Percentiles rank a stretch among this genome's conserved stretches.
Evolutionary conservation across 495 filamentous ascomycete genomes (phyloP).

Genomic region (Lophiostoma macrostomum): DNA sequence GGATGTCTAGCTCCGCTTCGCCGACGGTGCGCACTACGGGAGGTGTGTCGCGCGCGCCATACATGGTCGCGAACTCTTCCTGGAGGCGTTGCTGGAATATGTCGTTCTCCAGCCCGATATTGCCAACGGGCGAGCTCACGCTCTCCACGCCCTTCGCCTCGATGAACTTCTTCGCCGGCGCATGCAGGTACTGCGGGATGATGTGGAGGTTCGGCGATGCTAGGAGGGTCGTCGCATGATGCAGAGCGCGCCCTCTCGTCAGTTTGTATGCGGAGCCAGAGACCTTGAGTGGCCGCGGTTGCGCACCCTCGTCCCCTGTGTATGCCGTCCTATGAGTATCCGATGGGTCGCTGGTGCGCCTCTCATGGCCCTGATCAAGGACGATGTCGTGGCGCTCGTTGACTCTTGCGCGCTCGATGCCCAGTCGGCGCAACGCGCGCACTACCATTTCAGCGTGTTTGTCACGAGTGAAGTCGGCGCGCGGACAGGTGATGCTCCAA

Average conservation of each 20-base stretch:
- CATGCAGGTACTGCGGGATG: constrained; percentile 64
- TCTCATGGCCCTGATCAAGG: constrained; percentile 51
- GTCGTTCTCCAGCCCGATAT: constrained; percentile 54
- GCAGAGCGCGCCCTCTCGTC: constrained; percentile 70
- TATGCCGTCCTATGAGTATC: constrained; percentile 41
- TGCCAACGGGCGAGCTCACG: constrained; percentile 77
- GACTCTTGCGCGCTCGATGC: constrained; percentile 55
- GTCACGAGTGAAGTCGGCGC: constrained; percentile 70
- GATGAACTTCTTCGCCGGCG: constrained; percentile 70
- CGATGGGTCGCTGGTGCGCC: constrained; percentile 27
- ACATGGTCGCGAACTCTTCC: constrained; percentile 54
- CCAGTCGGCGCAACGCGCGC: constrained; percentile 63
- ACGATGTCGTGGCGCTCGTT: constrained; percentile 95
- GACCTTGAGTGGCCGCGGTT: constrained; percentile 63
- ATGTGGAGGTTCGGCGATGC: constrained; percentile 63
- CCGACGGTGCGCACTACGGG: constrained; percentile 49
- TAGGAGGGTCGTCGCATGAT: constrained; percentile 89
- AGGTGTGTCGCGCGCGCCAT: constrained; percentile 38
- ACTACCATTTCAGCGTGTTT: constrained; percentile 90
- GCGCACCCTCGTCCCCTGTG: constrained; percentile 31
- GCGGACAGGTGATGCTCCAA: constrained; percentile 83
- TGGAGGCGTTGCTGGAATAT: constrained; percentile 34
- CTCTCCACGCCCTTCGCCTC: constrained; percentile 88
- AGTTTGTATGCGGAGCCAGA: constrained; percentile 94
- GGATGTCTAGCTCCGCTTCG: constrained; percentile 47